Percentiles rank a stretch among this genome's conserved stretches.
These are phyloP conservation scores for Flagelloscypha sp. DNA, from an alignment of 768 basidiomycete species.

Conservation along the genomic window DNA sequence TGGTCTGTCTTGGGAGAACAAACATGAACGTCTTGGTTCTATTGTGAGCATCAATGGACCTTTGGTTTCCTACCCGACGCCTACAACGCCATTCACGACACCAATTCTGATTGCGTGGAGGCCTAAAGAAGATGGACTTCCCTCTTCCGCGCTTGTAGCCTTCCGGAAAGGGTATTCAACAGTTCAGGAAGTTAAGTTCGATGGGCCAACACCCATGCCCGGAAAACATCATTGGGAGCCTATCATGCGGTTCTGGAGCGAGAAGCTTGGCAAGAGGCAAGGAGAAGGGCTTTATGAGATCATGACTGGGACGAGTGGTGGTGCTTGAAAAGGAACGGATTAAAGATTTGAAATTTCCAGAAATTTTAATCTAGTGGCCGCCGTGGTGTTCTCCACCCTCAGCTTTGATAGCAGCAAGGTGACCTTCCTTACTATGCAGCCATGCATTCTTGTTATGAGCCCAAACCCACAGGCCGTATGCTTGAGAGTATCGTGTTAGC, in stretches of 20 bases:
- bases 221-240: slow-evolving; percentile 70
- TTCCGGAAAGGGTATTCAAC: slow-evolving; percentile 53
- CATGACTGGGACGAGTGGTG: slow-evolving; percentile 46
- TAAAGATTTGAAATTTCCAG: not conserved
- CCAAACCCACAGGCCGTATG: slow-evolving; percentile 73
- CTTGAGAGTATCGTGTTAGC: slow-evolving; percentile 32
- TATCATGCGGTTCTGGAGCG: slow-evolving; percentile 85
- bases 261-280: slow-evolving; percentile 46
- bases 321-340: too few relatives aligned
- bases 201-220: slow-evolving; percentile 59
- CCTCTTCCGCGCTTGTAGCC: slow-evolving; percentile 36
- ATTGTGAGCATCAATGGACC: slow-evolving; percentile 66
- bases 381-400: too few relatives aligned
- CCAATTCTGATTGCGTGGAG: slow-evolving; percentile 57
- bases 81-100: slow-evolving; percentile 43
- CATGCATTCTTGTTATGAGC: slow-evolving; percentile 59
- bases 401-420: slow-evolving; percentile 48
- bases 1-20: slow-evolving; percentile 48
- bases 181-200: slow-evolving; percentile 42
- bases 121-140: slow-evolving; percentile 33
- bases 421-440: slow-evolving; percentile 78
- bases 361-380: too few relatives aligned
- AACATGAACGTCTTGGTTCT: slow-evolving; percentile 43
- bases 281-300: slow-evolving; percentile 64
- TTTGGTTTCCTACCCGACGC: slow-evolving; percentile 70